Evolutionary conservation across 306 rosid genomes (phyloP).

Genomic region (Inga laurina): DNA sequence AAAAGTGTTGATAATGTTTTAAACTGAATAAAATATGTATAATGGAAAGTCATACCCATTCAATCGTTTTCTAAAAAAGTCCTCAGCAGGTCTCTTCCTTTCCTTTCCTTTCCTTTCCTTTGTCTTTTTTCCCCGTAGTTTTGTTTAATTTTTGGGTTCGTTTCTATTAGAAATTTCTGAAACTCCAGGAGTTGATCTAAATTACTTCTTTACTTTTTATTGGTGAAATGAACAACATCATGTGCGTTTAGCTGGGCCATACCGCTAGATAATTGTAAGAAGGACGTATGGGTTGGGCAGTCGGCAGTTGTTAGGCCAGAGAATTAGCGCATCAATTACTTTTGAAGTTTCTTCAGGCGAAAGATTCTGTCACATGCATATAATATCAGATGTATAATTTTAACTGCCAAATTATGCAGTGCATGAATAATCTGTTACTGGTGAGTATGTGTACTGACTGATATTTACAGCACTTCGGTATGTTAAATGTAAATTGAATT

Average conservation of each 20-base stretch:
- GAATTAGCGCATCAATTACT: slow-evolving; percentile 14
- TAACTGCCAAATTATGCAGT: slow-evolving; percentile 3
- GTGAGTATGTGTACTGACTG: background rate
- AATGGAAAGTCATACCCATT: background rate
- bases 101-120: background rate
- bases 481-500: slow-evolving; percentile 15
- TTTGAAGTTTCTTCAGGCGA: background rate
- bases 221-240: background rate
- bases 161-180: background rate
- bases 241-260: slow-evolving; percentile 1
- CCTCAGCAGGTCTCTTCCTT: background rate
- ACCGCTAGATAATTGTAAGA: slow-evolving; percentile 3
- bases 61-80: background rate
- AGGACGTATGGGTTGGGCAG: slow-evolving; percentile 2
- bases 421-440: background rate
- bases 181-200: background rate
- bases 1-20: slow-evolving; percentile 10
- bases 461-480: background rate
- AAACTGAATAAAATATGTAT: slow-evolving; percentile 3
- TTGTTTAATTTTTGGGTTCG: background rate
- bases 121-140: background rate
- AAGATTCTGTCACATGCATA: background rate
- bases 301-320: slow-evolving; percentile 2
- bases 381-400: background rate
- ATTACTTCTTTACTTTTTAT: background rate